These are phyloP conservation scores for Suillus sp. DNA, from an alignment of 768 basidiomycete genomes.

Conservation along the genomic window DNA sequence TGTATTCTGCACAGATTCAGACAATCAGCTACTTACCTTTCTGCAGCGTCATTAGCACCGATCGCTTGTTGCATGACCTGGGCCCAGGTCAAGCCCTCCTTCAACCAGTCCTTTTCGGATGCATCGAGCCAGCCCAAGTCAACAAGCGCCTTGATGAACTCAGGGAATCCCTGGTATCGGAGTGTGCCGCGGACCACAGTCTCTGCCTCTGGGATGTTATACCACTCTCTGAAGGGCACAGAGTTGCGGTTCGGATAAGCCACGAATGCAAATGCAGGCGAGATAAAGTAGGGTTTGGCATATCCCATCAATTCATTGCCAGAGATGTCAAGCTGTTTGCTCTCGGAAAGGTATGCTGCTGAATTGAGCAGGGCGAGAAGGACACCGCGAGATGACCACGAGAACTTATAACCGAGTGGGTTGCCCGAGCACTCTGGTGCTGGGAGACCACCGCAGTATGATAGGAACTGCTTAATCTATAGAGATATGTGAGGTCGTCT, in stretches of 20 bases:
- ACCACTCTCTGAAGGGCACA: constrained; percentile 85
- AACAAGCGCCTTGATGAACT: constrained; percentile 87
- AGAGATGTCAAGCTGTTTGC: constrained; percentile 63
- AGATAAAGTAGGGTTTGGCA: constrained; percentile 93
- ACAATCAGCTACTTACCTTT: constrained; percentile 52
- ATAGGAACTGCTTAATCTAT: constrained; percentile 87
- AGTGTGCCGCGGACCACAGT: constrained; percentile 91
- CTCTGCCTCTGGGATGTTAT: constrained; percentile 92
- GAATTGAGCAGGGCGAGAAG: constrained; percentile 92
- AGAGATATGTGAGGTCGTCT: background rate
- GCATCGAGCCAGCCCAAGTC: constrained; percentile 86
- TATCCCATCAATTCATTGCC: constrained; percentile 87
- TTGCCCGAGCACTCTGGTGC: constrained; percentile 90
- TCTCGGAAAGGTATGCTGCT: constrained; percentile 75
- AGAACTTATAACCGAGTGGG: constrained; percentile 99
- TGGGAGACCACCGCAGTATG: constrained; percentile 95
- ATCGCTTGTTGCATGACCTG: constrained; percentile 78
- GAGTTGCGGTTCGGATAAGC: constrained; percentile 98
- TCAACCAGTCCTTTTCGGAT: constrained; percentile 75
- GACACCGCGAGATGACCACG: constrained; percentile 96
- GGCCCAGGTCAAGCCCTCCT: constrained; percentile 75
- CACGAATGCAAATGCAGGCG: constrained; percentile 94
- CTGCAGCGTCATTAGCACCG: constrained; percentile 65
- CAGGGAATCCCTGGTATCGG: constrained; percentile 95
- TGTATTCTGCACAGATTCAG: constrained; percentile 7